Conservation (phyloP, 2,329 filamentous ascomycete species). For the Trichoderma atrobrunneum region DNA sequence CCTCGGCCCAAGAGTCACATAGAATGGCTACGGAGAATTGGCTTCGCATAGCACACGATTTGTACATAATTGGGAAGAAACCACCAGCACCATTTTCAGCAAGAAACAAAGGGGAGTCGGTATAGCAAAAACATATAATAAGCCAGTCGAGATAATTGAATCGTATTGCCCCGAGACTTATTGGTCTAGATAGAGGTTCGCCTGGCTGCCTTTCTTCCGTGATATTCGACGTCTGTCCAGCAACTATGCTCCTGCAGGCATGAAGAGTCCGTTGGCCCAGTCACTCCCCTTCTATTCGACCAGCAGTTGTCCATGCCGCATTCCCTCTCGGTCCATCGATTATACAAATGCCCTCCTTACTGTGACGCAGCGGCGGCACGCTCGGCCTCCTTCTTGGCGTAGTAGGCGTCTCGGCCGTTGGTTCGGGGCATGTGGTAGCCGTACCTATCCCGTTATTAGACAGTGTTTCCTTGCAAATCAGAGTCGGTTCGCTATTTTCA, state of each 20-base stretch:
- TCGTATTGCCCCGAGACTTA: conserved; percentile 9
- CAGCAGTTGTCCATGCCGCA: neutral
- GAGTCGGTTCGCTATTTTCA: neutral
- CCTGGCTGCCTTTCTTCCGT: conserved; percentile 3
- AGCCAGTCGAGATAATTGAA: neutral
- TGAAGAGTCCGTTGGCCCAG: neutral
- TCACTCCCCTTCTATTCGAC: neutral
- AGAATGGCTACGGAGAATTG: neutral
- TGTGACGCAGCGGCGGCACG: conserved; percentile 42
- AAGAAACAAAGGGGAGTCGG: neutral
- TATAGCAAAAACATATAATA: neutral
- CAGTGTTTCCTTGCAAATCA: neutral
- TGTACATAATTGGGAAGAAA: neutral
- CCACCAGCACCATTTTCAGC: too few species aligned
- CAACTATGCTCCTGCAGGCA: neutral
- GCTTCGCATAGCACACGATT: neutral
- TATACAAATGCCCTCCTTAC: neutral
- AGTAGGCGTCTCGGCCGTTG: conserved; percentile 56
- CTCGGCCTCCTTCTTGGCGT: conserved; percentile 57
- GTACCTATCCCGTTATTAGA: conserved; percentile 45
- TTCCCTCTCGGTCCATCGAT: neutral
- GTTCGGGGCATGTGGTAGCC: conserved; percentile 62
- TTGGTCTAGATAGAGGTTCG: conserved; percentile 9
- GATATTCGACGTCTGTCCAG: neutral
- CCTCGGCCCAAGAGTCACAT: neutral